phyloP scores from a whole-genome alignment of 148 eudicot species.

The Silene latifolia region DNA sequence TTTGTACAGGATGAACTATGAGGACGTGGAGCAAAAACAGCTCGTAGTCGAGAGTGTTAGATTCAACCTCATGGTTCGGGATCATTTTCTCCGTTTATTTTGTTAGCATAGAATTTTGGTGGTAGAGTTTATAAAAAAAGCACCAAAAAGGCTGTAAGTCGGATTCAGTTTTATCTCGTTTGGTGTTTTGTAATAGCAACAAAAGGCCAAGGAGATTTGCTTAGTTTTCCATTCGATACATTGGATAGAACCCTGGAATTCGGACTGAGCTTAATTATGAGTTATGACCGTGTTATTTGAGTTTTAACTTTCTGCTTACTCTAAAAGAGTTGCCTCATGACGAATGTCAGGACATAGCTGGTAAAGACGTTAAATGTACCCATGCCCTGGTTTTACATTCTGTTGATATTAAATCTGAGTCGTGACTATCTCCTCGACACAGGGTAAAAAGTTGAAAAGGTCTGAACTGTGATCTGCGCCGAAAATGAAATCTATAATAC shows the following conservation, averaged over 20 bases:
- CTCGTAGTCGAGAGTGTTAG: conserved; percentile 11
- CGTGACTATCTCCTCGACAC: too few species aligned
- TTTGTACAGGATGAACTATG: conserved; percentile 84
- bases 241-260: conserved; percentile 13
- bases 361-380: too few species aligned
- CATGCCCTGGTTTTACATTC: too few species aligned
- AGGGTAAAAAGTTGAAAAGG: too few species aligned
- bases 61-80: conserved; percentile 17
- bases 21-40: conserved; percentile 13
- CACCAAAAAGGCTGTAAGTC: conserved; percentile 22
- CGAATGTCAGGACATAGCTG: too few species aligned
- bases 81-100: conserved; percentile 8
- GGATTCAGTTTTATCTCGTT: conserved; percentile 13
- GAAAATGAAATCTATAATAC: too few species aligned
- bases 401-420: too few species aligned
- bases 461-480: too few species aligned
- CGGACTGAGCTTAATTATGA: conserved; percentile 15
- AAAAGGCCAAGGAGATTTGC: conserved; percentile 7
- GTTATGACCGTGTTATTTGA: not conserved
- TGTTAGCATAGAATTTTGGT: conserved; percentile 27
- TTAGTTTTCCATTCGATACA: conserved; percentile 1
- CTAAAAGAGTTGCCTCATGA: too few species aligned
- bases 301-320: not conserved
- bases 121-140: conserved; percentile 17
- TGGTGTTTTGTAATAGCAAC: conserved; percentile 18